Percentiles rank a stretch among this genome's conserved stretches.
Evolutionary conservation across 805 yeast genomes (phyloP).

Genomic region (Hanseniaspora lachancei): DNA sequence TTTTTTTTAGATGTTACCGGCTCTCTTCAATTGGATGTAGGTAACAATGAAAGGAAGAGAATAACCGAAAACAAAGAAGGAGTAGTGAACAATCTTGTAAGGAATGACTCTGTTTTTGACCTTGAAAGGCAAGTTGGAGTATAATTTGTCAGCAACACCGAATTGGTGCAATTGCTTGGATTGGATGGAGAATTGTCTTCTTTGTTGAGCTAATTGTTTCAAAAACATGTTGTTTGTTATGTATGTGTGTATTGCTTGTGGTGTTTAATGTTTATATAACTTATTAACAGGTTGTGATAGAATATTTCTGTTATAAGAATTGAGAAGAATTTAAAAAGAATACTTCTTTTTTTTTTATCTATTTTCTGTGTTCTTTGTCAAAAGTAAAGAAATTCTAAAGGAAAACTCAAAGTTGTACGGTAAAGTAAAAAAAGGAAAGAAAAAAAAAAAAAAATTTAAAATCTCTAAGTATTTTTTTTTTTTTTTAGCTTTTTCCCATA

Average conservation of each 20-base stretch:
- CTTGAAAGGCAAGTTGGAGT: conserved; percentile 87
- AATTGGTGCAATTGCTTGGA: conserved; percentile 15
- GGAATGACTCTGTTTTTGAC: conserved; percentile 90
- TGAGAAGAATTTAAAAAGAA: no score
- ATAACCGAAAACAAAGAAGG: conserved; percentile 58
- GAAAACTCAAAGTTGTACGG: no score
- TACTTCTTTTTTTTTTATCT: no score
- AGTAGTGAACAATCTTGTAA: conserved; percentile 67
- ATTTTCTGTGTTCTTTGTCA: no score
- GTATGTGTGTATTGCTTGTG: not conserved
- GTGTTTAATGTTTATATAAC: not conserved
- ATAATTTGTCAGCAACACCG: conserved; percentile 52
- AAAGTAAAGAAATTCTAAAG: no score
- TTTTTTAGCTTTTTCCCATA: no score
- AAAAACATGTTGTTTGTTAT: conserved; percentile 5
- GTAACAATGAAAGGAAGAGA: conserved; percentile 68
- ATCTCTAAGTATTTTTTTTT: no score
- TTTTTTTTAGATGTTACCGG: conserved; percentile 41
- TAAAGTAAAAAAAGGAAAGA: no score
- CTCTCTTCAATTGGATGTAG: conserved; percentile 75
- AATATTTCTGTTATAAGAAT: no score
- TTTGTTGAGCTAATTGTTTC: conserved; percentile 14
- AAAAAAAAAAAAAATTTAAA: no score
- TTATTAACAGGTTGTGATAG: not conserved
- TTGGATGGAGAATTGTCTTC: conserved; percentile 15